Base-by-base conservation (phyloP, 805 yeast genomes). In the Cyberlindnera maclurae region DNA sequence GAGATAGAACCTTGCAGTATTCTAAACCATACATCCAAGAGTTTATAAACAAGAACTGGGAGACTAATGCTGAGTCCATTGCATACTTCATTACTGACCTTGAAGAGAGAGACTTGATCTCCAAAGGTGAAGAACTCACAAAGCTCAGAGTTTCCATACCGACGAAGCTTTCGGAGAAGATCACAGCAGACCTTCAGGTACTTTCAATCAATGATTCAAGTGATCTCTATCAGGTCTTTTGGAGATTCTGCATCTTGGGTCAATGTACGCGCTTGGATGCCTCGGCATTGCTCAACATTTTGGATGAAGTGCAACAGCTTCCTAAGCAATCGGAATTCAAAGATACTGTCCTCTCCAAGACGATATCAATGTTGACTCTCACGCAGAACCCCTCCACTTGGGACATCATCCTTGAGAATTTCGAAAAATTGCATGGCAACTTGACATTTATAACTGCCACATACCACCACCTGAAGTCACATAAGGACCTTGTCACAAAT, bases 231-330 rank as follows among this genome's bases (percentile, higher is more conserved):
- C 70, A 70, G 5, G 48, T 73, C 5, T 70, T 70, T 48, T 77
- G 84, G 83, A 68, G 75, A 53, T 45, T 73, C 12, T 45, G 65
- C 2, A 45, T 77, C 13, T 50, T 77, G 29, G 64, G 59, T 30
- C 50, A 62, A 45, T 59, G 69, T 6, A 47, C 62, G 12, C 52
- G 52, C n/a, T 43, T 54, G 4, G 50, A 60, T 16, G 50, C 53
- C 27, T 38, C 40, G 1, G 12, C 26, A 1, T 29, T 53, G 24
- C 16, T 39, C 9, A 15, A 36, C 2, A 5, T 46, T 12, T 26
- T 44, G 17, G 15, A 30, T 3, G 29, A 13, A 11, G 27, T 45
- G 15, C 27, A 36, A 4, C 8, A n/a, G 2, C 28, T 37, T 4
- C 32, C 40, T 8, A 31, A 29, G 3, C 27, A 33, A 2, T 42